Evolutionary conservation across 352 stramenopile species (phyloP).

Genomic region (Thraustochytrium striatum): DNA sequence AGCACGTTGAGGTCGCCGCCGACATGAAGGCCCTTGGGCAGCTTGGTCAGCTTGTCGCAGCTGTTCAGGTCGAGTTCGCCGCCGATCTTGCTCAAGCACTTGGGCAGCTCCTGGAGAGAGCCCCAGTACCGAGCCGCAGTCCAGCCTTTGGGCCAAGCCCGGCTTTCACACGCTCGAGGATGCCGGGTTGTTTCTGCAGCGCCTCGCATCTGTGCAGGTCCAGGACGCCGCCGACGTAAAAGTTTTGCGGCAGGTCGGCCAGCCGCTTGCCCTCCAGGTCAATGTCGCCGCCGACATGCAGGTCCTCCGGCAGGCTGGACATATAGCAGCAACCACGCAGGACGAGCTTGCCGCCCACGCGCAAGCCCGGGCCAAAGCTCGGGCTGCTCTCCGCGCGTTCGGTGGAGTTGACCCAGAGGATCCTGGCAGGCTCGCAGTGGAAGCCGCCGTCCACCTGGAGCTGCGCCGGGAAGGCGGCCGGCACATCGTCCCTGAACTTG

Average conservation of each 20-base stretch:
- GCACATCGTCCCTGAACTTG: no score
- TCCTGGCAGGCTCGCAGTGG: no score
- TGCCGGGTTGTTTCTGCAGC: neutral
- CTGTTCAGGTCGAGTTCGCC: neutral
- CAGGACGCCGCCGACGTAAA: neutral
- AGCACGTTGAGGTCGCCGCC: slow-evolving; percentile 24
- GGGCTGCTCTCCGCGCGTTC: no score
- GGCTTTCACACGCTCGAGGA: neutral
- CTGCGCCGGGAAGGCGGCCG: no score
- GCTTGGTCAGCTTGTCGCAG: neutral
- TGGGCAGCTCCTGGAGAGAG: no score
- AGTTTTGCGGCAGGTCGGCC: neutral
- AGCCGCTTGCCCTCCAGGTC: slow-evolving; percentile 12
- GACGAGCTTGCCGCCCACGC: neutral
- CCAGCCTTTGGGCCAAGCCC: no score
- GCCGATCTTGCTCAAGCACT: no score
- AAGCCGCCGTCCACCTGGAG: no score
- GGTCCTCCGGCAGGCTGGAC: neutral
- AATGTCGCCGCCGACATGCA: slow-evolving; percentile 4
- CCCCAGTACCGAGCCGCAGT: no score
- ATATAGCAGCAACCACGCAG: slow-evolving; percentile 6
- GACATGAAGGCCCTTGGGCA: slow-evolving; percentile 8
- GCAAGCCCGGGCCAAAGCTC: no score
- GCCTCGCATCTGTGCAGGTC: neutral
- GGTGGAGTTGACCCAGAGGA: no score